Percentiles rank a stretch among this genome's conserved stretches.
Conservation (phyloP, 495 filamentous ascomycete species). For the Sporormia fimetaria region DNA sequence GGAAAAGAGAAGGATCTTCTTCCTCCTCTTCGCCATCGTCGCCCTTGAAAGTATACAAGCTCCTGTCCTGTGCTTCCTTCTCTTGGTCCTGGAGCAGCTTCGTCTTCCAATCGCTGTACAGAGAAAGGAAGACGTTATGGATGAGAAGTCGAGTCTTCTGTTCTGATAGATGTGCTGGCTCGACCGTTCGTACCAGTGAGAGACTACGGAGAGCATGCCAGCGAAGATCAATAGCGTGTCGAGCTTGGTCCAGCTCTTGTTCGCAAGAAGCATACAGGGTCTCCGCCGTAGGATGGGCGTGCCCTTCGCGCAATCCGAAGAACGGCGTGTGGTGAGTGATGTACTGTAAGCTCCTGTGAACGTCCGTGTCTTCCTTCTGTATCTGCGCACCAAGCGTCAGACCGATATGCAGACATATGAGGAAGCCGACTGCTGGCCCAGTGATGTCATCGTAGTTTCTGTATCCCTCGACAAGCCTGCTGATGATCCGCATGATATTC, state of each 20-base stretch:
- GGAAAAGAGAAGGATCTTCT: slow-evolving; percentile 71
- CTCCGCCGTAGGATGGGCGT: neutral
- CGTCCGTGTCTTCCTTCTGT: neutral
- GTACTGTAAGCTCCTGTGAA: slow-evolving; percentile 3
- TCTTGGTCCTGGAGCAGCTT: slow-evolving; percentile 62
- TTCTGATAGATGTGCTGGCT: slow-evolving; percentile 1
- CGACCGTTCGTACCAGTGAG: slow-evolving; percentile 3
- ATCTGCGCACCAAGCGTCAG: slow-evolving; percentile 44
- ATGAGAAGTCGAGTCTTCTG: neutral
- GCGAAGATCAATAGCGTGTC: slow-evolving; percentile 13
- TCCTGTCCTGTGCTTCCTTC: slow-evolving; percentile 54
- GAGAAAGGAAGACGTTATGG: slow-evolving; percentile 44
- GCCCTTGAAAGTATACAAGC: slow-evolving; percentile 72
- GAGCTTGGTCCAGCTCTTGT: slow-evolving; percentile 3
- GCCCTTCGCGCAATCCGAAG: slow-evolving; percentile 4
- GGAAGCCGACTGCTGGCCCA: slow-evolving; percentile 63
- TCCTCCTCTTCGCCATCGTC: slow-evolving; percentile 65
- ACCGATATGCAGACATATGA: slow-evolving; percentile 69
- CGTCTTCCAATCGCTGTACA: slow-evolving; percentile 68
- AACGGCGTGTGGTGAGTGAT: slow-evolving; percentile 16
- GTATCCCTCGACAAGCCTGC: slow-evolving; percentile 53
- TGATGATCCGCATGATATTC: slow-evolving; percentile 59
- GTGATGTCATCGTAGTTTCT: slow-evolving; percentile 76
- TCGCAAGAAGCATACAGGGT: slow-evolving; percentile 3
- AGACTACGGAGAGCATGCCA: slow-evolving; percentile 18